These are phyloP conservation scores for Chaetomium olivaceum DNA, from an alignment of 2,329 filamentous ascomycete genomes.

Conservation along the genomic window DNA sequence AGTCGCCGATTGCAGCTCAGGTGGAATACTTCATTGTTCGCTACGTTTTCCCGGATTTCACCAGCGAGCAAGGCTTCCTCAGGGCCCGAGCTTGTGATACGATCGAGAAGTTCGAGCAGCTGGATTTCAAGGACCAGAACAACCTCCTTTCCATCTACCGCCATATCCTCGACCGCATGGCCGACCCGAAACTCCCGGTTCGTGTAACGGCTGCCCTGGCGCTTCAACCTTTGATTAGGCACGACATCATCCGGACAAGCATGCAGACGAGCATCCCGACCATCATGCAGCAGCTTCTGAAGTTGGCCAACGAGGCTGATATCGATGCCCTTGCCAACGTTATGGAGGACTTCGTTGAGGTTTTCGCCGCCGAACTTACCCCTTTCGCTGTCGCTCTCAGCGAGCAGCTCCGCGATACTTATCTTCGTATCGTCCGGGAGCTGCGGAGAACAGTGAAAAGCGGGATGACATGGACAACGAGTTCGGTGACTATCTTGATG, in stretches of 20 bases:
- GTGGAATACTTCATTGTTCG: constrained; percentile 98
- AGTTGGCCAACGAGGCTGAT: constrained; percentile 96
- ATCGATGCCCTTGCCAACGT: constrained; percentile 97
- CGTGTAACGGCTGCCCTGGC: constrained; percentile 92
- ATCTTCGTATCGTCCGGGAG: constrained; percentile 88
- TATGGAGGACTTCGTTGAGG: constrained; percentile 99
- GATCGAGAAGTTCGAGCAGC: constrained; percentile 94
- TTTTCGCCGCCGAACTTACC: constrained; percentile 94
- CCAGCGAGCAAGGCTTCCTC: constrained; percentile 86
- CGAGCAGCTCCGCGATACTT: constrained; percentile 94
- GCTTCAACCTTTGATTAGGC: constrained; percentile 90
- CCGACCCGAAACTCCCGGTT: constrained; percentile 88
- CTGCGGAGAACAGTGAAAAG: constrained; percentile 79
- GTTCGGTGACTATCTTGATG: constrained; percentile 89
- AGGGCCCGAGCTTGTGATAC: constrained; percentile 95
- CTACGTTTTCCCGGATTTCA: constrained; percentile 97
- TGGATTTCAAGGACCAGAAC: constrained; percentile 94
- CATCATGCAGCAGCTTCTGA: constrained; percentile 98
- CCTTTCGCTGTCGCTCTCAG: constrained; percentile 95
- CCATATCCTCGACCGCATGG: constrained; percentile 96
- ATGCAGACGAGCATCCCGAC: constrained; percentile 99
- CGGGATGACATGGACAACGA: constrained; percentile 73
- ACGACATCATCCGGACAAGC: constrained; percentile 88
- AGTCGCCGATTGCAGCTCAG: constrained; percentile 95
- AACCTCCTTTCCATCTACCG: constrained; percentile 96